These are phyloP conservation scores for Solanum medicagineum DNA, from an alignment of 257 asterid species.

Conservation along the genomic window DNA sequence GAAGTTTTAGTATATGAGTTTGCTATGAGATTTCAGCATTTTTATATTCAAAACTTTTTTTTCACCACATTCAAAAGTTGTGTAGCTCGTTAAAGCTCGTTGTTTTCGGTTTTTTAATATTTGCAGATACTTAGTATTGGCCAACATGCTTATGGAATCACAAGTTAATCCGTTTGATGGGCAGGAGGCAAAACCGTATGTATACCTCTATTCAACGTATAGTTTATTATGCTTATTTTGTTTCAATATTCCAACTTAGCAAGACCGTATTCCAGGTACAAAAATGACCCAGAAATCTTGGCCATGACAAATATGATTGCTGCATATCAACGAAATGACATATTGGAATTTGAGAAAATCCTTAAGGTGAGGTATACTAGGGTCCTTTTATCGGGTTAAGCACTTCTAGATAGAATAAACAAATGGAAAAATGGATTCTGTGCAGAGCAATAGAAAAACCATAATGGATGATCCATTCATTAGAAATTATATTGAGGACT, in stretches of 20 bases:
- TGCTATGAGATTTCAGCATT: background rate
- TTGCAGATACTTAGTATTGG: constrained; percentile 79
- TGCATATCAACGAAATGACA: constrained; percentile 94
- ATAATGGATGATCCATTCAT: constrained; percentile 97
- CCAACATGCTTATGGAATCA: constrained; percentile 98
- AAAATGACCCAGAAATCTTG: constrained; percentile 87
- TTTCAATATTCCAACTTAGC: background rate
- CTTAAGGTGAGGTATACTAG: constrained; percentile 44
- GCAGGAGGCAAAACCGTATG: constrained; percentile 99
- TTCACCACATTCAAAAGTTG: background rate
- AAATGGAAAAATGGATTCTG: background rate
- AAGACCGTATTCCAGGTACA: constrained; percentile 35
- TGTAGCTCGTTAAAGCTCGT: background rate
- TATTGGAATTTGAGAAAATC: constrained; percentile 88
- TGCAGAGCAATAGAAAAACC: constrained; percentile 90
- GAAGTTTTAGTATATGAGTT: background rate
- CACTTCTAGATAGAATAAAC: background rate
- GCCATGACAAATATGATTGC: constrained; percentile 97
- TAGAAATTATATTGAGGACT: constrained; percentile 91
- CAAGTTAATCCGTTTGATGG: constrained; percentile 97
- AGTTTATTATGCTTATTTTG: background rate
- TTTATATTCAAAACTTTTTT: background rate
- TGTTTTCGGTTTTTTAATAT: too few species aligned
- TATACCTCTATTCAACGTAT: background rate
- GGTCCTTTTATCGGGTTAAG: background rate